Evolutionary conservation across 805 yeast species (phyloP).

Genomic region (Zygosaccharomyces gambellarensis): DNA sequence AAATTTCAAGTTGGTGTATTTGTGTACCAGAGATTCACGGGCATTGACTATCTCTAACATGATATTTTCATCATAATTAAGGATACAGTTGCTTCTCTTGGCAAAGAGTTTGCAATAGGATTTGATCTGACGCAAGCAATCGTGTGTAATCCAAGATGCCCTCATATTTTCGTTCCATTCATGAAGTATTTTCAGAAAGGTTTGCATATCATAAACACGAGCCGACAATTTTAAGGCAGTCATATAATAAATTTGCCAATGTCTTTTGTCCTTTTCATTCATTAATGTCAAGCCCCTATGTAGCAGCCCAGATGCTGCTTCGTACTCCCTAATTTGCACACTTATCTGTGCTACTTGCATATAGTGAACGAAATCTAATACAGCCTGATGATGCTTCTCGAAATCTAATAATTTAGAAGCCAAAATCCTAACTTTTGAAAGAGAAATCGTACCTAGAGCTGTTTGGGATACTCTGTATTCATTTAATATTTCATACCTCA

Average conservation of each 20-base stretch:
- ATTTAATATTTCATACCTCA: conserved; percentile 14
- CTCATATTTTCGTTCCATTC: conserved; percentile 27
- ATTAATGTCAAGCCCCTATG: conserved; percentile 9
- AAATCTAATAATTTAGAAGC: conserved; percentile 16
- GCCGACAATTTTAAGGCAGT: conserved; percentile 19
- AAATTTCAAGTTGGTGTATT: conserved; percentile 20
- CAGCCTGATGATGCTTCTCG: conserved; percentile 10
- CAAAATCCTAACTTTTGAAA: conserved; percentile 2
- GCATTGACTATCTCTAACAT: conserved; percentile 13
- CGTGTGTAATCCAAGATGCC: conserved; percentile 20
- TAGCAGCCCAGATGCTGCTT: conserved; percentile 7
- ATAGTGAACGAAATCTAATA: conserved; percentile 22
- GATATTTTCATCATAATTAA: conserved; percentile 2
- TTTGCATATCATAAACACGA: conserved; percentile 10
- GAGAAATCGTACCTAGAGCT: conserved; percentile 4
- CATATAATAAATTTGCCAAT: conserved; percentile 26
- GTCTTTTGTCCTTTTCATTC: conserved; percentile 12
- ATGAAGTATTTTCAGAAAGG: conserved; percentile 13
- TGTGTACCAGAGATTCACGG: conserved; percentile 14
- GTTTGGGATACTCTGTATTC: conserved; percentile 4
- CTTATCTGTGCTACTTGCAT: conserved; percentile 22
- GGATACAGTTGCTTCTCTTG: conserved; percentile 8
- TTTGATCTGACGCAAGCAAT: conserved; percentile 22
- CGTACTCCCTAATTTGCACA: conserved; percentile 14
- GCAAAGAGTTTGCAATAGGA: conserved; percentile 18